A percentile compares a stretch with the other conserved stretches of the same genome.
These are phyloP conservation scores for Cercophora scortea DNA, from an alignment of 495 filamentous ascomycete genomes.

Conservation along the genomic window DNA sequence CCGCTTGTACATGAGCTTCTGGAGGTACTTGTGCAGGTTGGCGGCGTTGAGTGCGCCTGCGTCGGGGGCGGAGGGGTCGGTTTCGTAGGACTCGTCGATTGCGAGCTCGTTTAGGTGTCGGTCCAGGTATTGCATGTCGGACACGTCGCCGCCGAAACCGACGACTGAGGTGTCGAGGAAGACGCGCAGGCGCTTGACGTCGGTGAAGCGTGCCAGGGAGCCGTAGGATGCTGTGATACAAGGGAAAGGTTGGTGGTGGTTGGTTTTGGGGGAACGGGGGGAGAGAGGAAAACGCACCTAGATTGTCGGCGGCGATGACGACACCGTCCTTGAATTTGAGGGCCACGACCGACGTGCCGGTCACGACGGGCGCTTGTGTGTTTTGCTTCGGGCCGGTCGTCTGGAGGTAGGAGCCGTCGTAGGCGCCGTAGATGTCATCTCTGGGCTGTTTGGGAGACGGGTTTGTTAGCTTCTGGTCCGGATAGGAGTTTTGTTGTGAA, in stretches of 20 bases:
- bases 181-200: constrained; percentile 79
- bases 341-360: constrained; percentile 88
- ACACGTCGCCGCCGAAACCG: constrained; percentile 89
- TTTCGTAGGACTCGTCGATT: constrained; percentile 76
- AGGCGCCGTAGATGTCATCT: constrained; percentile 91
- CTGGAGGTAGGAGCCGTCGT: constrained; percentile 78
- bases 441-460: constrained; percentile 60
- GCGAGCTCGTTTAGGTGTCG: constrained; percentile 77
- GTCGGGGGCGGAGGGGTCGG: constrained; percentile 35
- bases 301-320: constrained; percentile 92
- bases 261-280: neutral
- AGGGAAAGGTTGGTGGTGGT: neutral
- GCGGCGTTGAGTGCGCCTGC: constrained; percentile 65
- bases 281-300: constrained; percentile 49
- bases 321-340: constrained; percentile 95
- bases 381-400: constrained; percentile 62
- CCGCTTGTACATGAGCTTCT: constrained; percentile 89
- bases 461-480: neutral
- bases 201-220: constrained; percentile 91
- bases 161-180: constrained; percentile 74
- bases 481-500: too few relatives aligned
- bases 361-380: constrained; percentile 87
- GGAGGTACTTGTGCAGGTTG: constrained; percentile 91
- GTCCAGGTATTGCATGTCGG: constrained; percentile 97
- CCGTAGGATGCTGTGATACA: constrained; percentile 76